A percentile compares a stretch with the other conserved stretches of the same genome.
phyloP scores from a whole-genome alignment of 116 monocot species.

The Zostera marina region DNA sequence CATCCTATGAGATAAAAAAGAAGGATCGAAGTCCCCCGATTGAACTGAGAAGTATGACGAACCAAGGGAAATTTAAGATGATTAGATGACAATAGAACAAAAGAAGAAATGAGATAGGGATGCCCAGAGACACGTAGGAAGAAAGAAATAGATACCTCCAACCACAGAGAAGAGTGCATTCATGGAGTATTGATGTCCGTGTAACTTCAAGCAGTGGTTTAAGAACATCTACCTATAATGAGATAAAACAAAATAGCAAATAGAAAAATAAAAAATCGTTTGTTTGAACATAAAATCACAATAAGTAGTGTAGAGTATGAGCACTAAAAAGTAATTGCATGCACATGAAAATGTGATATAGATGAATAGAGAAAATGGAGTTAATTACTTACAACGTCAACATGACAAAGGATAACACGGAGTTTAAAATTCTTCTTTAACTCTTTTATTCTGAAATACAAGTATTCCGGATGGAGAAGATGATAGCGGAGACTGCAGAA shows the following conservation, averaged over 20 bases:
- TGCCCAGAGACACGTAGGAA: too few species aligned
- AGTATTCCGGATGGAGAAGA: conserved; percentile 97
- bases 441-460: conserved; percentile 94
- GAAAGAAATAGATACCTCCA: conserved; percentile 50
- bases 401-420: conserved; percentile 84
- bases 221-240: conserved; percentile 74
- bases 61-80: too few species aligned
- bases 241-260: not conserved
- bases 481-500: conserved; percentile 89
- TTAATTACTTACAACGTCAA: conserved; percentile 76
- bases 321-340: too few species aligned
- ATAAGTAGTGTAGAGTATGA: too few species aligned
- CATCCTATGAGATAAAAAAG: too few species aligned
- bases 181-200: conserved; percentile 88
- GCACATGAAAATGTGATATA: not conserved
- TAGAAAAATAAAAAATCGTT: not conserved
- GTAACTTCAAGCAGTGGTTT: conserved; percentile 95
- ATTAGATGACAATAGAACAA: too few species aligned
- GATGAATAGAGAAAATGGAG: not conserved
- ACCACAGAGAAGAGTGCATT: conserved; percentile 85
- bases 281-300: too few species aligned
- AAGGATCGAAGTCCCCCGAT: too few species aligned
- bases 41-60: too few species aligned
- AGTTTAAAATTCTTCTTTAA: conserved; percentile 90
- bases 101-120: too few species aligned